These are phyloP conservation scores for Colletotrichum camelliae DNA, from an alignment of 2,329 filamentous ascomycete species.

Conservation along the genomic window DNA sequence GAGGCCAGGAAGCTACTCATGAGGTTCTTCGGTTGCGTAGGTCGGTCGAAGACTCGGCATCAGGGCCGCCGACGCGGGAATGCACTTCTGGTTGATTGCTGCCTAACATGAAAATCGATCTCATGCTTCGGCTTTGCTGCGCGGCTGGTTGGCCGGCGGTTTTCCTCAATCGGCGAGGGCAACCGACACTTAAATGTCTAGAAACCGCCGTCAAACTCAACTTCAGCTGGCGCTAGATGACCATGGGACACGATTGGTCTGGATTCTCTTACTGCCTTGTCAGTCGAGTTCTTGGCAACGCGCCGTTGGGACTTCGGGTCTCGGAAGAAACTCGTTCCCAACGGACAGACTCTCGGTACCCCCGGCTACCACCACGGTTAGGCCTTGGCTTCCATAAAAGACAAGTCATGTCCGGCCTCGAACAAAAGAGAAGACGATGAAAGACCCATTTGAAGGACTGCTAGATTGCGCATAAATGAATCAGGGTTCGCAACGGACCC, in stretches of 20 bases:
- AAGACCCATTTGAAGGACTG: background rate
- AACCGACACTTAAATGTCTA: background rate
- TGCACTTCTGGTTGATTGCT: background rate
- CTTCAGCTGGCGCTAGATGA: background rate
- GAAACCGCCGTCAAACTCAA: background rate
- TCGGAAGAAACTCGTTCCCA: background rate
- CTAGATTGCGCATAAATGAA: conserved; percentile 2
- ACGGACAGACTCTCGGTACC: background rate
- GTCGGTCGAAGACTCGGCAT: background rate
- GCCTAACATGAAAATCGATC: background rate
- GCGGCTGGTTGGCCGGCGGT: background rate
- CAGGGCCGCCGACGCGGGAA: background rate
- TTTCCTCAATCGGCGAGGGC: background rate
- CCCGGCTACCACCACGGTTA: background rate
- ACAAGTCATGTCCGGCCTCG: background rate
- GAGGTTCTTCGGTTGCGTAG: background rate
- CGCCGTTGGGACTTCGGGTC: background rate
- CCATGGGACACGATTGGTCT: background rate
- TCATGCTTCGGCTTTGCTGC: background rate
- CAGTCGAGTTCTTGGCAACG: background rate
- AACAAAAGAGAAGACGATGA: background rate
- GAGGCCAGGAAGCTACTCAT: background rate
- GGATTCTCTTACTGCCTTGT: background rate
- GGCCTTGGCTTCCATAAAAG: background rate
- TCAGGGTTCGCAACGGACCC: conserved; percentile 4